phyloP scores from a whole-genome alignment of 108 stramenopile species.

The Cylindrotheca closterium region DNA sequence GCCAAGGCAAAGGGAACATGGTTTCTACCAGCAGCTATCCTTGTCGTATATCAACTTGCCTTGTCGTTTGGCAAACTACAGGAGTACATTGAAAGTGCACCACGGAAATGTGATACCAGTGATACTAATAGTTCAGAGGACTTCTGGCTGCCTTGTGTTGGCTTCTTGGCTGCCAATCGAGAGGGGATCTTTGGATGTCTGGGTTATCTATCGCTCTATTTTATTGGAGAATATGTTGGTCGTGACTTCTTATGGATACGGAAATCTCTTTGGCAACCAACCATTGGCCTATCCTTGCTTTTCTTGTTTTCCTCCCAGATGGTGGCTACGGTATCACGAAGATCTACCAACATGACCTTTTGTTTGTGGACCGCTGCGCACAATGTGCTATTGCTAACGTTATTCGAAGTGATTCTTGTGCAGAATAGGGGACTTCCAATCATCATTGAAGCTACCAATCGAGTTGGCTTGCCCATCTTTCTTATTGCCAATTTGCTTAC shows the following conservation, averaged over 20 bases:
- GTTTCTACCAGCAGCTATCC: constrained; percentile 31
- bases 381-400: constrained; percentile 46
- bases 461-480: constrained; percentile 82
- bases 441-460: constrained; percentile 64
- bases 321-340: constrained; percentile 71
- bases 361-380: constrained; percentile 71
- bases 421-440: constrained; percentile 26
- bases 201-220: constrained; percentile 71
- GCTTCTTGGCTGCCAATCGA: constrained; percentile 77
- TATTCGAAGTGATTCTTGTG: background rate
- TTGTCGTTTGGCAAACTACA: constrained; percentile 54
- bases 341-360: constrained; percentile 77
- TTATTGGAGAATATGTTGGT: constrained; percentile 62
- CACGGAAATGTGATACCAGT: constrained; percentile 39
- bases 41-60: constrained; percentile 62
- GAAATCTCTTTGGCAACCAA: background rate
- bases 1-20: constrained; percentile 5
- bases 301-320: constrained; percentile 16
- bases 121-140: constrained; percentile 7
- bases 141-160: background rate
- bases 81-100: constrained; percentile 67
- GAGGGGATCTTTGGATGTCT: constrained; percentile 85
- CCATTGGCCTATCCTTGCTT: background rate
- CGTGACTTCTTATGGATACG: constrained; percentile 36
- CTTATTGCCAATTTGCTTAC: constrained; percentile 86